Conservation (phyloP, 164 flowering plant genomes). For the Sedum album region DNA sequence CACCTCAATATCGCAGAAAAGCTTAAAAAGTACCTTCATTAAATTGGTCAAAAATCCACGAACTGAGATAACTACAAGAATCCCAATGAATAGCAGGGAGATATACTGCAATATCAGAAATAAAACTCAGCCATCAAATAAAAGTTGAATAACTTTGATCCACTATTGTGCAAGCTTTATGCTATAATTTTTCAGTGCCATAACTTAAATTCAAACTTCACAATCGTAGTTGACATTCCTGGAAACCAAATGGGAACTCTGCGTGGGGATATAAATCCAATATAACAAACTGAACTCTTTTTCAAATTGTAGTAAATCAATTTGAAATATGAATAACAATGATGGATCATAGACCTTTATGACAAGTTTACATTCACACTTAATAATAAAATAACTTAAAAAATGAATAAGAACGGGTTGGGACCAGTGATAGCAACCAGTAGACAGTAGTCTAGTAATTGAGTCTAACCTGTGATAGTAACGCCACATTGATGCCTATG, state of each 20-base stretch:
- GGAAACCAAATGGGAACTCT: background rate
- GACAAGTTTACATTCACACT: background rate
- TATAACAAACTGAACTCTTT: background rate
- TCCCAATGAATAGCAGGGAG: constrained; percentile 86
- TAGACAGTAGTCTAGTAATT: too few relatives aligned
- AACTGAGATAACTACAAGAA: constrained; percentile 84
- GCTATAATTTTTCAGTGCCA: too few relatives aligned
- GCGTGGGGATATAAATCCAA: background rate
- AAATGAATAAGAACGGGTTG: too few relatives aligned
- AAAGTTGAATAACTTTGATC: background rate
- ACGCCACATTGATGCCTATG: constrained; percentile 79
- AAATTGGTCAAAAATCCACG: constrained; percentile 87
- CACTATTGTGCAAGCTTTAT: too few relatives aligned
- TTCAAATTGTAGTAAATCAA: too few relatives aligned
- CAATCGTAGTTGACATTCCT: background rate
- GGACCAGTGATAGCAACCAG: background rate
- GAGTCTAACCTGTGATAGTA: constrained; percentile 73
- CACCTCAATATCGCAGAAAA: background rate
- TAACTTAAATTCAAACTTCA: background rate
- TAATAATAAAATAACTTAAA: background rate
- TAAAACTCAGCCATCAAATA: background rate
- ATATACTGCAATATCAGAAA: constrained; percentile 76
- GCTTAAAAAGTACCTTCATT: constrained; percentile 65
- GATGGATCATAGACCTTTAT: background rate
- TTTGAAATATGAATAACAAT: background rate